Evolutionary conservation across 164 flowering plant species (phyloP), one percentile per base, ranked within the genome.

Genomic region (Vitis rotundifolia): DNA sequence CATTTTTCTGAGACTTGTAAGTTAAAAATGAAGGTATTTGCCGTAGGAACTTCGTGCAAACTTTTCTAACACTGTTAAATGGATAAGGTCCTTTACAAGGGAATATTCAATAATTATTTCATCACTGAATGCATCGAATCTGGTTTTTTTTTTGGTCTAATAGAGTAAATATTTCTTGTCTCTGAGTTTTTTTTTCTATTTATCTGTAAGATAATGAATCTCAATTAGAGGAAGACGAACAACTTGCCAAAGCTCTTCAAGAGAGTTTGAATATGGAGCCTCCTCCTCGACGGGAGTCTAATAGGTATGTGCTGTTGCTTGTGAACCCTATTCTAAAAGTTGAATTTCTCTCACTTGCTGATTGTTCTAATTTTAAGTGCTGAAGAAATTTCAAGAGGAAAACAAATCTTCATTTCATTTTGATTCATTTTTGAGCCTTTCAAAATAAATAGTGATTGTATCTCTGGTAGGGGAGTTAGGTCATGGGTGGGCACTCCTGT

Each of bases 201-300:
- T 31, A 4, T 28, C 47, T 26, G 28, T 54, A 9, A 22, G 67
- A 70, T 54, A 55, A 67, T 49, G 80, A 72, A 50, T 62, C 80
- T 63, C 81, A 80, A 31, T 51, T 86, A 72, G 88, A 85, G 69
- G 94, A 90, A 78, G 92, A 90, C 73, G 89, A 88, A 67, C 82
- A 70, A 63, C 87, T 90, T 70, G 94, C 94, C 13, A 84, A 66
- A 75, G 91, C 91, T 71, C 74, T 90, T 71, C 92, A 90, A 73
- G 92, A 87, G 75, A 90, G 90, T 74, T 54, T 84, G 68, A 84
- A 68, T 59, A 44, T 88, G 66, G 83, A 82, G 13, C 78, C 87
- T 53, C 83, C 89, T 54, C 82, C 93, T 70, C 81, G 75, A 75
- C 51, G 73, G 82, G 83, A 78, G n/a, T n/a, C n/a, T n/a, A n/a